phyloP scores from a whole-genome alignment of 2,329 filamentous ascomycete species.

The Alternaria brassicae region DNA sequence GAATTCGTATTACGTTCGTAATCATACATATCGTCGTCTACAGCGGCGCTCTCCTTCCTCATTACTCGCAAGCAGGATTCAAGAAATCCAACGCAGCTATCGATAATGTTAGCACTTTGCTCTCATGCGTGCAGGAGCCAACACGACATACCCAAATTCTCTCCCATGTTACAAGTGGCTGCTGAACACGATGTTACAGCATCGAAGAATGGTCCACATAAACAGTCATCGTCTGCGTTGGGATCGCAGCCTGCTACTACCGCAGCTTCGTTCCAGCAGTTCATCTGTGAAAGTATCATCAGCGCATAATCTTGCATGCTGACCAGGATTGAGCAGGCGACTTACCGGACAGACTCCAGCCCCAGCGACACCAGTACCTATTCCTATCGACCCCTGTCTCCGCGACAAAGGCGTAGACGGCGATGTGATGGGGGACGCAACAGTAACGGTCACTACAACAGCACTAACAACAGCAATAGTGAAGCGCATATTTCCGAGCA shows the following conservation, averaged over 20 bases:
- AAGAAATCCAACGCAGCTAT: constrained; percentile 25
- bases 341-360: constrained; percentile 39
- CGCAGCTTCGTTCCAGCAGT: constrained; percentile 46
- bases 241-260: constrained; percentile 40
- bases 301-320: constrained; percentile 5
- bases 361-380: constrained; percentile 21
- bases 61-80: constrained; percentile 15
- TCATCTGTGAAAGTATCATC: constrained; percentile 23
- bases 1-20: not conserved
- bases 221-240: constrained; percentile 38
- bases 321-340: not conserved
- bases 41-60: not conserved
- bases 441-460: constrained; percentile 19
- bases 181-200: constrained; percentile 39
- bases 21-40: constrained; percentile 2
- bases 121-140: not conserved
- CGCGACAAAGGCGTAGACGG: constrained; percentile 6
- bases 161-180: constrained; percentile 36
- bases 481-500: constrained; percentile 23
- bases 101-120: constrained; percentile 4
- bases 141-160: constrained; percentile 42
- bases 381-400: constrained; percentile 10
- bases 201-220: constrained; percentile 46
- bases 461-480: constrained; percentile 21
- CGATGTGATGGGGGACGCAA: constrained; percentile 31